Evolutionary conservation across 129 eudicot genomes (phyloP), one percentile per base, ranked within the genome.

Genomic region (Flaveria bidentis): DNA sequence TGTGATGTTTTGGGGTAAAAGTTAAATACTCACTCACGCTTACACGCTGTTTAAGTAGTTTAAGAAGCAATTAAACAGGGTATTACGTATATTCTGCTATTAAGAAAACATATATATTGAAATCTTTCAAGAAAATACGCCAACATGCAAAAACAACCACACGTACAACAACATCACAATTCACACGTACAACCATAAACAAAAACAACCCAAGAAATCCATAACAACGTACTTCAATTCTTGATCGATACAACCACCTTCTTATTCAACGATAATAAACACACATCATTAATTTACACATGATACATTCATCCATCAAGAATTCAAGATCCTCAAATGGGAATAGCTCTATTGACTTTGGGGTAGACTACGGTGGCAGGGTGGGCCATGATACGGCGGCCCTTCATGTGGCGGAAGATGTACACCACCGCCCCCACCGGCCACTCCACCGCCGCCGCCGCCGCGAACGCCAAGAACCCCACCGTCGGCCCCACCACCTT

Each of bases 401-500:
- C 97, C 84, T 89, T 92, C 69, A 16, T n/a, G 81, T 87, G 96
- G 12, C 84, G 80, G 71, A 92, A 92, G 60, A 65, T 42, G 67
- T 89, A 92, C 6, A 92, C 96, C 76, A 92, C 3, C 12, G 92
- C 87, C 20, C 97, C 97, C 57, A 87, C 85, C 65, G 97, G 97
- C 97, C 97, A 92, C 84, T 92, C 97, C 77, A 92, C 88, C 42
- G 84, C 46, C 17, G 87, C 93, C 25, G 91, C 96, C 39, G 78
- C 96, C 14, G 78, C 93, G 62, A 87, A 84, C 15, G 96, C 97
- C 65, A 92, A 14, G 71, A 89, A 89, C 58, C 86, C 93, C 0
- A 92, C 44, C 23, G 96, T 92, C 15, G 96, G 97, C 3, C 97
- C 97, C 65, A 92, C 88, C 76, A 92, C 96, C 83, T 89, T 89